Evolutionary conservation across 345 rosid species (phyloP).

Genomic region (Salix exigua): DNA sequence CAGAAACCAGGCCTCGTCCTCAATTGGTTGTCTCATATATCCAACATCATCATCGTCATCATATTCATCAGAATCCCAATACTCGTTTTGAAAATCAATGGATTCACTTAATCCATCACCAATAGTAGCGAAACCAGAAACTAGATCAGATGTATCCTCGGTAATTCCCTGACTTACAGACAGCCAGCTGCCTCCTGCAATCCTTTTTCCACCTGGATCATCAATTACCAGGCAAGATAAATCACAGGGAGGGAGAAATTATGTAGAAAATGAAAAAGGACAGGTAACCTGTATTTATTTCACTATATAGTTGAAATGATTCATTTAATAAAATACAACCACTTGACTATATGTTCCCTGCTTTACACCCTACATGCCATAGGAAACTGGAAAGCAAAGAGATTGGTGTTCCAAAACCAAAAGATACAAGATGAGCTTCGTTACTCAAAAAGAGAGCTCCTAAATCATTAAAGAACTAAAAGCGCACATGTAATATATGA

Average conservation of each 20-base stretch:
- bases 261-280: neutral
- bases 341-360: neutral
- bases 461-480: neutral
- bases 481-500: neutral
- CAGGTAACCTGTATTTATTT: neutral
- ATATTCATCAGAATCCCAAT: slow-evolving; percentile 99
- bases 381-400: neutral
- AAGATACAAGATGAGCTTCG: neutral
- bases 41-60: slow-evolving; percentile 99
- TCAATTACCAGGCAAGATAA: slow-evolving; percentile 15
- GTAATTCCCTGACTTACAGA: slow-evolving; percentile 97
- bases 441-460: neutral
- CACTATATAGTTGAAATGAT: neutral
- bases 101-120: slow-evolving; percentile 97
- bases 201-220: slow-evolving; percentile 69
- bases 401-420: neutral
- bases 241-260: neutral
- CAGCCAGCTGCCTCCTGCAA: slow-evolving; percentile 89
- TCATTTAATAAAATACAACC: neutral
- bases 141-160: slow-evolving; percentile 93
- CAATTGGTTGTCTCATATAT: slow-evolving; percentile 93
- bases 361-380: neutral
- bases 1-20: slow-evolving; percentile 97
- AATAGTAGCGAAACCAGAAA: slow-evolving; percentile 95
- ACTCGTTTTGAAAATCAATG: slow-evolving; percentile 80